Conservation (phyloP, 768 basidiomycete genomes). For the Tylopilus plumbeoviolaceoides region DNA sequence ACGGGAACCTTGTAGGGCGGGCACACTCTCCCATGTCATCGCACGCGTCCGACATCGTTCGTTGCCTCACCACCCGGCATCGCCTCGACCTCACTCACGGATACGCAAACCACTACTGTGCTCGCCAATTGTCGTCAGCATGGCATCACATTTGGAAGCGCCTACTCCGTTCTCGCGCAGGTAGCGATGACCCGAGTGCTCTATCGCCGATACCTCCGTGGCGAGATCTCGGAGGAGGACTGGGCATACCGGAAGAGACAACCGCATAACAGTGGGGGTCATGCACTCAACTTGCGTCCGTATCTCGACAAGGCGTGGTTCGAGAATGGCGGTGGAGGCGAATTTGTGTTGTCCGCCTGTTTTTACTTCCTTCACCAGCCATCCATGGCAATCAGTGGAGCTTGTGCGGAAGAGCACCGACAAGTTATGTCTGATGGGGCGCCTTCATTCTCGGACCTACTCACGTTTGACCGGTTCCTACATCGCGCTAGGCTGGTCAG, state of each 20-base stretch:
- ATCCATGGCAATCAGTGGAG: constrained; percentile 40
- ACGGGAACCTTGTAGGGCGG: constrained; percentile 41
- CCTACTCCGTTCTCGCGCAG: constrained; percentile 47
- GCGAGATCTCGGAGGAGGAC: constrained; percentile 46
- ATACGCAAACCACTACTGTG: constrained; percentile 30
- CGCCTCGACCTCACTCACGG: constrained; percentile 24
- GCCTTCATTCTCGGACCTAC: constrained; percentile 39
- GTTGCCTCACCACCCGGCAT: constrained; percentile 35
- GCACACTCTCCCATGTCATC: constrained; percentile 49
- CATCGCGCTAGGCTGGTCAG: constrained; percentile 37
- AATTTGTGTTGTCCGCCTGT: constrained; percentile 41
- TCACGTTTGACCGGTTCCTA: constrained; percentile 44
- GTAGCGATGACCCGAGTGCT: constrained; percentile 50
- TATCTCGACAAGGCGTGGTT: constrained; percentile 48
- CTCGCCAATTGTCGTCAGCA: constrained; percentile 38
- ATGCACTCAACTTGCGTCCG: constrained; percentile 44
- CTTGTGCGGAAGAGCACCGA: neutral
- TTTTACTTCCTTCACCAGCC: constrained; percentile 31
- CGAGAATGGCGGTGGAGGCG: constrained; percentile 39
- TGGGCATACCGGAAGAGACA: constrained; percentile 49
- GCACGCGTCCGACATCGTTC: constrained; percentile 32
- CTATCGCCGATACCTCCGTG: constrained; percentile 42
- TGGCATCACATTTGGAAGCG: constrained; percentile 48
- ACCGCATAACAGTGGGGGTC: constrained; percentile 46
- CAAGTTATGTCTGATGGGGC: constrained; percentile 9